A percentile compares a stretch with the other conserved stretches of the same genome.
Evolutionary conservation across 2,329 filamentous ascomycete genomes (phyloP).

Genomic region (Curvularia sp.): DNA sequence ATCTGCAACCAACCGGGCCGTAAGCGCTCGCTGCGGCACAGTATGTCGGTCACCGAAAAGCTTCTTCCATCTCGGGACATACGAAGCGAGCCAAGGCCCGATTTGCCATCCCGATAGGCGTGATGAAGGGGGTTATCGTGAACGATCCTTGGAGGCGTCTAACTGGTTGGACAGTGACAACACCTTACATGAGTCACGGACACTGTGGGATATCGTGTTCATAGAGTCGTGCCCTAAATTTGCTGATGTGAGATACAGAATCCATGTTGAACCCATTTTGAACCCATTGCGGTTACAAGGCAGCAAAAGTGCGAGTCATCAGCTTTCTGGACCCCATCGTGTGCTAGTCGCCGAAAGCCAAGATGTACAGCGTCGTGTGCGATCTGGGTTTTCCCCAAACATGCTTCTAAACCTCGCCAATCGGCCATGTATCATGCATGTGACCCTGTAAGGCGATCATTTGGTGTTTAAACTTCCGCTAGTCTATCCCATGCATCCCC

Average conservation of each 20-base stretch:
- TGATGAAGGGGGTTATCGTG: neutral
- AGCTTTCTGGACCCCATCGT: neutral
- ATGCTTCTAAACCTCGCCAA: neutral
- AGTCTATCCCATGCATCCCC: neutral
- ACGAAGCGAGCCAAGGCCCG: neutral
- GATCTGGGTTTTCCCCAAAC: neutral
- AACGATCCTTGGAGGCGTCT: neutral
- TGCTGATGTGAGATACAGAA: neutral
- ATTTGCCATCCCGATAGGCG: neutral
- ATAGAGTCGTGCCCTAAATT: no score
- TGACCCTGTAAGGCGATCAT: neutral
- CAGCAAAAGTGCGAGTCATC: neutral
- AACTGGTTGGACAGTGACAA: neutral
- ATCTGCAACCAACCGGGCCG: neutral
- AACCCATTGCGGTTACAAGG: neutral
- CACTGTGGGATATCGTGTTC: no score
- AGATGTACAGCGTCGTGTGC: neutral
- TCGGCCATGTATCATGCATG: neutral
- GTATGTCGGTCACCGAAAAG: constrained; percentile 1
- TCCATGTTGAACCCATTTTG: neutral
- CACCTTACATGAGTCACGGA: neutral
- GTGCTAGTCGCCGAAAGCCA: neutral
- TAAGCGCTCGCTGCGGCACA: neutral
- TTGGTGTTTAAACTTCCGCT: neutral
- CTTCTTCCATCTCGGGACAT: neutral